Evolutionary conservation across 495 filamentous ascomycete genomes (phyloP).

Genomic region (Trichocladium antarcticum): DNA sequence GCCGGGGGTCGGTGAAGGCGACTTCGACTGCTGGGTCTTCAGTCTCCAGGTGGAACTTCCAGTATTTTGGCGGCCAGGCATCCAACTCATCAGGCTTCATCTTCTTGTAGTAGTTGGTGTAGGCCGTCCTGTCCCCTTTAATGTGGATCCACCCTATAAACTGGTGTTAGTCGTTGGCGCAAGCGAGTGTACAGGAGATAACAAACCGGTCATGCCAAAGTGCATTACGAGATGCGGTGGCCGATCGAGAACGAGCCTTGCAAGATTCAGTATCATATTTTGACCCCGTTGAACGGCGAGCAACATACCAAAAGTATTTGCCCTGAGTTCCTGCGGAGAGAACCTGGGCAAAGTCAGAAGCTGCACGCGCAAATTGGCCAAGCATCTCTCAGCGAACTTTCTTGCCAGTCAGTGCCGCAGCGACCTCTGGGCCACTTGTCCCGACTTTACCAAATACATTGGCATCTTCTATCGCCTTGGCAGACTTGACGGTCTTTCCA

Average conservation of each 20-base stretch:
- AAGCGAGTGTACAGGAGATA: background rate
- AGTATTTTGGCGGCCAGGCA: conserved; percentile 80
- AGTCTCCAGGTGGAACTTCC: conserved; percentile 72
- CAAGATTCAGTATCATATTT: background rate
- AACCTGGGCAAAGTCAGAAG: conserved; percentile 28
- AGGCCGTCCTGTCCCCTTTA: conserved; percentile 58
- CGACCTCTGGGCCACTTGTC: conserved; percentile 60
- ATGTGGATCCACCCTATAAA: conserved; percentile 72
- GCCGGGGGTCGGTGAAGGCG: conserved; percentile 72
- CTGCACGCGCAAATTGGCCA: background rate
- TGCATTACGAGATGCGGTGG: conserved; percentile 87
- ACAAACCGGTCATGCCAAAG: conserved; percentile 59
- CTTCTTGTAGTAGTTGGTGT: conserved; percentile 57
- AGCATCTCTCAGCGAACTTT: conserved; percentile 30
- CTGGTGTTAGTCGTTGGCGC: conserved; percentile 5
- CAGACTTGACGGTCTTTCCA: conserved; percentile 63
- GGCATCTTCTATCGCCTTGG: conserved; percentile 61
- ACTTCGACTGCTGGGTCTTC: conserved; percentile 50
- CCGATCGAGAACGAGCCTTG: conserved; percentile 37
- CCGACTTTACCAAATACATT: conserved; percentile 84
- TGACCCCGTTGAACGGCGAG: background rate
- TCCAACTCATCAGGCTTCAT: conserved; percentile 44
- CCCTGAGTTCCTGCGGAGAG: conserved; percentile 69
- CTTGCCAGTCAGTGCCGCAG: conserved; percentile 62
- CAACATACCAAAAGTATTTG: conserved; percentile 80